Conservation (phyloP, 1,284 basidiomycete species). For the Microbotryum saponariae region DNA sequence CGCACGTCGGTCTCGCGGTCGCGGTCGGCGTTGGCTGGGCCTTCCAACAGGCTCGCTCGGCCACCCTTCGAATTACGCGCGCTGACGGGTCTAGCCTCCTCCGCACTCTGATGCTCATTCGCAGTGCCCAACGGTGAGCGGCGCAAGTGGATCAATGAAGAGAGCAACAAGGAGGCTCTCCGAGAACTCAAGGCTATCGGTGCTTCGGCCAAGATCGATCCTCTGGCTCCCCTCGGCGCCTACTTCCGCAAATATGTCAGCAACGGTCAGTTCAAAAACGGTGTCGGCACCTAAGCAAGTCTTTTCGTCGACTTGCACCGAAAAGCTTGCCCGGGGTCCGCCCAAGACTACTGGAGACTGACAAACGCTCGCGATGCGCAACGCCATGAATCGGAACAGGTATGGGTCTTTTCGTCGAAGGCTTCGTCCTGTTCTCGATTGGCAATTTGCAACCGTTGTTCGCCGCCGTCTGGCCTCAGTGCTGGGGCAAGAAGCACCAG, state of each 20-base stretch:
- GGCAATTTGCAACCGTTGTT: conserved; percentile 49
- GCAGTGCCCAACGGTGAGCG: conserved; percentile 34
- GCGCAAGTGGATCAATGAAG: conserved; percentile 43
- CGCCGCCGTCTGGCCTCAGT: conserved; percentile 47
- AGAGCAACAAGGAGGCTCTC: conserved; percentile 44
- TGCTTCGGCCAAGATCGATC: conserved; percentile 49
- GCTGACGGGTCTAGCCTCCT: too few relatives aligned
- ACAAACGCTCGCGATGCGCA: too few relatives aligned
- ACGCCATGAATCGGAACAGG: too few relatives aligned
- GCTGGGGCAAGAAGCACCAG: conserved; percentile 44
- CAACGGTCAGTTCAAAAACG: conserved; percentile 42
- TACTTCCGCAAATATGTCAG: conserved; percentile 49
- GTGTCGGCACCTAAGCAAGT: neutral
- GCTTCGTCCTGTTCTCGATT: conserved; percentile 49
- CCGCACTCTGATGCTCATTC: conserved; percentile 32
- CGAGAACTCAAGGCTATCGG: conserved; percentile 46
- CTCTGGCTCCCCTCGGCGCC: conserved; percentile 42
- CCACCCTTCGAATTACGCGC: too few relatives aligned
- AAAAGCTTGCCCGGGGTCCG: too few relatives aligned
- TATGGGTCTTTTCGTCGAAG: conserved; percentile 48
- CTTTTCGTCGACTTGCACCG: conserved; percentile 6
- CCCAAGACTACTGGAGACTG: too few relatives aligned
- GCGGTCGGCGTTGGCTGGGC: too few relatives aligned
- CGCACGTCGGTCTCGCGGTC: too few relatives aligned
- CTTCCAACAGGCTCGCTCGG: too few relatives aligned